Conservation (phyloP, 805 yeast species). For the Ogataea minuta region DNA sequence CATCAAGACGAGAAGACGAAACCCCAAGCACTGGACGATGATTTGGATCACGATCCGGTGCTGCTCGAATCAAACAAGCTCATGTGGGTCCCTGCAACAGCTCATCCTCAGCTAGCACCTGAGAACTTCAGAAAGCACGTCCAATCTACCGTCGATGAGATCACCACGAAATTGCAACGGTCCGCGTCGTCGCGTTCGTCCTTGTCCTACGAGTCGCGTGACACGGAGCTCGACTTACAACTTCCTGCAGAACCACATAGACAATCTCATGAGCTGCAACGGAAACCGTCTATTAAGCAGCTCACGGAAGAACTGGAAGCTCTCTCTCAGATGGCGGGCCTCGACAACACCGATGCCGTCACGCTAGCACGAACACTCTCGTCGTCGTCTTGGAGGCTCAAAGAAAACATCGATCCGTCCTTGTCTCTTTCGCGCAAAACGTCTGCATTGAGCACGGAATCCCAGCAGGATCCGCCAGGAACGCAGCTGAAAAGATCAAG, state of each 20-base stretch:
- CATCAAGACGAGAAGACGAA: slow-evolving; percentile 13
- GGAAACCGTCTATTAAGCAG: slow-evolving; percentile 64
- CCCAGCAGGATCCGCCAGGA: slow-evolving; percentile 20
- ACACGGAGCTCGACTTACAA: neutral
- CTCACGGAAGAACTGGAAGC: slow-evolving; percentile 73
- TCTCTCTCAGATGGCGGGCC: slow-evolving; percentile 72
- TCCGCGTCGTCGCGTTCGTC: slow-evolving; percentile 30
- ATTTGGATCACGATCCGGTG: slow-evolving; percentile 20
- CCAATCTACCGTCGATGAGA: slow-evolving; percentile 53
- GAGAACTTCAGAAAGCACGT: slow-evolving; percentile 74
- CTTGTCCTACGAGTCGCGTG: slow-evolving; percentile 21
- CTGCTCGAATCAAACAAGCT: slow-evolving; percentile 44
- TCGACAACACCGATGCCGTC: slow-evolving; percentile 77
- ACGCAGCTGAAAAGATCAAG: slow-evolving; percentile 41
- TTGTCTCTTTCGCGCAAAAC: slow-evolving; percentile 9
- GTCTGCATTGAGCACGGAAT: slow-evolving; percentile 10
- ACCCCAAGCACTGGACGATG: slow-evolving; percentile 10
- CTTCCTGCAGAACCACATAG: slow-evolving; percentile 11
- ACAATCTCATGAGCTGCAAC: slow-evolving; percentile 4
- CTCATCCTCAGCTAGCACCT: slow-evolving; percentile 95
- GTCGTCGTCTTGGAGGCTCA: slow-evolving; percentile 57
- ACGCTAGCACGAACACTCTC: slow-evolving; percentile 79
- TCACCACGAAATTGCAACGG: slow-evolving; percentile 39
- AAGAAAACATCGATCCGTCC: slow-evolving; percentile 40
- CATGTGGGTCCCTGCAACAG: slow-evolving; percentile 93